Conservation (phyloP, 176 grass and related monocot genomes). For the Triticum aestivum region DNA sequence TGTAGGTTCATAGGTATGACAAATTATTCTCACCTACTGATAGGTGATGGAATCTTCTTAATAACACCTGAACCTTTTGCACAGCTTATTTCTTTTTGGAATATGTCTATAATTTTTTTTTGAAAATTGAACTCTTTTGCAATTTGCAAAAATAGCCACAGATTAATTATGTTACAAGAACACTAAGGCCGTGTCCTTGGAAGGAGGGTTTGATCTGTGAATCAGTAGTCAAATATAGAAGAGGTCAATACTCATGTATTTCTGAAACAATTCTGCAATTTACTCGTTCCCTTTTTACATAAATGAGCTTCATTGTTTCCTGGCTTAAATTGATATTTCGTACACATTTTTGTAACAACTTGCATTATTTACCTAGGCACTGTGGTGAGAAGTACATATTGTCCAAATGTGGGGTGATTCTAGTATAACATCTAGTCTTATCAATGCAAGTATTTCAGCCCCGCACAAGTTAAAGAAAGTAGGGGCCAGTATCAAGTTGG, state of each 20-base stretch:
- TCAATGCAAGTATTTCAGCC: constrained; percentile 14
- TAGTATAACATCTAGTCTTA: constrained; percentile 1
- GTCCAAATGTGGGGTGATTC: neutral
- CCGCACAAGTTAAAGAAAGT: constrained; percentile 29
- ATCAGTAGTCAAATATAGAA: neutral
- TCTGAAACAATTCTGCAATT: neutral
- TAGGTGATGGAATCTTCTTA: neutral
- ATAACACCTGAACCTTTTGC: neutral
- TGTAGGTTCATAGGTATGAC: constrained; percentile 17
- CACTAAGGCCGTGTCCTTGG: neutral
- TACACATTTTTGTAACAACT: neutral
- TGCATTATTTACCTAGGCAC: neutral
- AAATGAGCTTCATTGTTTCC: neutral
- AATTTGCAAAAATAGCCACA: neutral
- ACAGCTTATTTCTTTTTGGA: neutral
- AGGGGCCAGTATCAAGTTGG: constrained; percentile 45
- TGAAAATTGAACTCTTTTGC: no score
- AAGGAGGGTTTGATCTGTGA: neutral
- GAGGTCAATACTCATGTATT: neutral
- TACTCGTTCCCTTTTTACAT: neutral
- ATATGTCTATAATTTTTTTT: neutral
- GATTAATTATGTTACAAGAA: neutral
- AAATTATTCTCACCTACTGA: constrained; percentile 30
- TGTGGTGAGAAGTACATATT: neutral
- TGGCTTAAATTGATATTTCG: neutral